These are phyloP conservation scores for Tolypocladium ophioglossoides DNA, from an alignment of 2,329 filamentous ascomycete genomes.

Conservation along the genomic window DNA sequence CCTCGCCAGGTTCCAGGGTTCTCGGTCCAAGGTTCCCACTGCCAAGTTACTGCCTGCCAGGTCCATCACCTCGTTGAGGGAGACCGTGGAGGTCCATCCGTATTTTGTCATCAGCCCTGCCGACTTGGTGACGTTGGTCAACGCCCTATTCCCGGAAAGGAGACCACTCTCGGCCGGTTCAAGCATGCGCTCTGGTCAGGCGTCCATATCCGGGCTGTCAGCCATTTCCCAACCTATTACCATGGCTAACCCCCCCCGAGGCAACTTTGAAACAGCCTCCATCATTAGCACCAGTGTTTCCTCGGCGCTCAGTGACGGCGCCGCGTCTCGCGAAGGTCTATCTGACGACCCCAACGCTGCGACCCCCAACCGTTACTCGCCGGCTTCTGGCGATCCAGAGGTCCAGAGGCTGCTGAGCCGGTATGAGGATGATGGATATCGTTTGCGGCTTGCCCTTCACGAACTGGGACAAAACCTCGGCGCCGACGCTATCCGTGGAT, in stretches of 20 bases:
- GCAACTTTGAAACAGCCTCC: conserved; percentile 54
- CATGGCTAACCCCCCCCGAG: conserved; percentile 36
- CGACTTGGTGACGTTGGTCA: conserved; percentile 70
- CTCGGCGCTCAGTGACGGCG: conserved; percentile 60
- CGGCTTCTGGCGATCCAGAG: conserved; percentile 34
- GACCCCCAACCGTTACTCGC: conserved; percentile 44
- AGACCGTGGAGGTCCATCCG: conserved; percentile 69
- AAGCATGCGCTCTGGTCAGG: conserved; percentile 56
- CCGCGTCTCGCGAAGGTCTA: conserved; percentile 53
- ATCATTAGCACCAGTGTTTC: conserved; percentile 63
- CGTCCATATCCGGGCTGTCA: conserved; percentile 57
- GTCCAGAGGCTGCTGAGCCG: conserved; percentile 34
- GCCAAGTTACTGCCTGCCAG: conserved; percentile 59
- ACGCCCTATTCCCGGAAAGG: conserved; percentile 71
- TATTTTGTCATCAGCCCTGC: conserved; percentile 72
- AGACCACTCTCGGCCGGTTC: conserved; percentile 53
- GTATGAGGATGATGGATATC: conserved; percentile 55
- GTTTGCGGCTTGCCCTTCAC: conserved; percentile 55
- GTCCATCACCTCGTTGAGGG: conserved; percentile 60
- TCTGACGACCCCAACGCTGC: conserved; percentile 43
- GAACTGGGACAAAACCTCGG: conserved; percentile 61
- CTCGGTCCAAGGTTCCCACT: conserved; percentile 34
- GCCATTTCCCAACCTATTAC: conserved; percentile 57
- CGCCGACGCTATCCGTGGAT: conserved; percentile 51
- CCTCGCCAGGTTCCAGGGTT: conserved; percentile 50